These are phyloP conservation scores for Debaryomyces udenii DNA, from an alignment of 1,139 yeast genomes.

Conservation along the genomic window DNA sequence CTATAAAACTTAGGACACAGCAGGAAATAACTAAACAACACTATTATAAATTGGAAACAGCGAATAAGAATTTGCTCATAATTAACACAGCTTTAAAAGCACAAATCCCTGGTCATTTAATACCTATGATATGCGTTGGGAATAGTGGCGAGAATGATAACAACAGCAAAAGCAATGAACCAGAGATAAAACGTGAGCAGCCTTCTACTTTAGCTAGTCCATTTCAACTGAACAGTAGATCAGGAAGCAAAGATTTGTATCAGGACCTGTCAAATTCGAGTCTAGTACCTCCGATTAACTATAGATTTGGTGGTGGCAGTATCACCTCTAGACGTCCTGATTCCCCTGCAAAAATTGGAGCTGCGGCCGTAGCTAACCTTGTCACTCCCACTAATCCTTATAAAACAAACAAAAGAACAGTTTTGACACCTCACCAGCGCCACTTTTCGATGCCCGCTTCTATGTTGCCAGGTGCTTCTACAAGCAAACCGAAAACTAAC, in stretches of 20 bases:
- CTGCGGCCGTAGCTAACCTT: slow-evolving; percentile 66
- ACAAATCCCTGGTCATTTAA: slow-evolving; percentile 66
- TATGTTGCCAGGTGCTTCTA: slow-evolving; percentile 1
- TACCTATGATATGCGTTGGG: slow-evolving; percentile 64
- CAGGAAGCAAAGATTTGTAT: slow-evolving; percentile 8
- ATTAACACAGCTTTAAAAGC: slow-evolving; percentile 63
- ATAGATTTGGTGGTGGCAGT: slow-evolving; percentile 43
- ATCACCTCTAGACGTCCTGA: slow-evolving; percentile 25
- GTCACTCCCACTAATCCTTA: slow-evolving; percentile 39
- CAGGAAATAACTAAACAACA: slow-evolving; percentile 88
- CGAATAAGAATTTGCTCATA: slow-evolving; percentile 62
- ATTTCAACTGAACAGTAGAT: slow-evolving; percentile 9
- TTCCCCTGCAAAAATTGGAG: slow-evolving; percentile 76
- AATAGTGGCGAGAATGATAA: slow-evolving; percentile 6
- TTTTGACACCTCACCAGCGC: slow-evolving; percentile 39
- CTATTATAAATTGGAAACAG: slow-evolving; percentile 65
- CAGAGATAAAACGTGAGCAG: background rate
- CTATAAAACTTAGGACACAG: slow-evolving; percentile 67
- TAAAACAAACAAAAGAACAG: slow-evolving; percentile 21
- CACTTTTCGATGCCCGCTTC: slow-evolving; percentile 46
- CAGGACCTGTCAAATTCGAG: slow-evolving; percentile 27
- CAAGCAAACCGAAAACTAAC: slow-evolving; percentile 8
- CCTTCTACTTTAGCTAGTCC: slow-evolving; percentile 12
- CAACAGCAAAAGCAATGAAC: background rate
- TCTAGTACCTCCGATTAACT: slow-evolving; percentile 41